phyloP scores from a whole-genome alignment of 192 early-diverging fungal species.

The Haplosporangium gracile region DNA sequence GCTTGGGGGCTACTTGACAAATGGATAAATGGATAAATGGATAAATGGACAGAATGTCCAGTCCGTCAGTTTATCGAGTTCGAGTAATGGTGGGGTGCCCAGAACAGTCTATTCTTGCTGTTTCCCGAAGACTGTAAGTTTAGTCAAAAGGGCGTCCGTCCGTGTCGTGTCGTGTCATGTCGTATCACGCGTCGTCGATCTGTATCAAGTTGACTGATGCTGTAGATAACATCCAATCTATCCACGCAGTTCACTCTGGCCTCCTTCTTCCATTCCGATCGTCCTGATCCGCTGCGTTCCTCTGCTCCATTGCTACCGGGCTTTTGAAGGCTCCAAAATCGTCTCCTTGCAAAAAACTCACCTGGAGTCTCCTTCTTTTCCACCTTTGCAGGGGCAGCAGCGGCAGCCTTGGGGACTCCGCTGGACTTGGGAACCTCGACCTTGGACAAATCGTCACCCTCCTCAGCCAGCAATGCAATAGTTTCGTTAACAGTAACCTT shows the following conservation, averaged over 20 bases:
- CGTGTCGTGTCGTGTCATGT: neutral
- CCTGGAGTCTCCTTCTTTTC: slow-evolving; percentile 50
- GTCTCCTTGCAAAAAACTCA: slow-evolving; percentile 2
- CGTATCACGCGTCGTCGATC: neutral
- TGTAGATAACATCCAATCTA: neutral
- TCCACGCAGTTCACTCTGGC: neutral
- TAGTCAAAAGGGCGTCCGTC: too few species aligned
- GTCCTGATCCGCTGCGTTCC: neutral
- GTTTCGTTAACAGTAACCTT: slow-evolving; percentile 83
- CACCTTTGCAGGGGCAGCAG: slow-evolving; percentile 52
- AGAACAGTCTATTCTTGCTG: neutral
- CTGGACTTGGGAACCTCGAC: slow-evolving; percentile 74
- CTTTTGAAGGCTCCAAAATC: neutral
- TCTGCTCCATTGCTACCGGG: neutral
- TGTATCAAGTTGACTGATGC: neutral
- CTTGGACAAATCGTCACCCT: slow-evolving; percentile 86
- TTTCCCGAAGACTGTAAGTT: too few species aligned
- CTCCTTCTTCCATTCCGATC: neutral
- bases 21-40: too few species aligned
- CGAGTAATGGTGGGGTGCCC: too few species aligned
- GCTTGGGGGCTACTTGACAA: slow-evolving; percentile 50
- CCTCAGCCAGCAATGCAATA: slow-evolving; percentile 90
- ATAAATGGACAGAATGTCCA: neutral
- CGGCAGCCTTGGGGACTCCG: slow-evolving; percentile 11
- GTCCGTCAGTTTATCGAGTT: neutral